Base-by-base conservation (phyloP, 768 basidiomycete genomes). In the Podaxis mareebaensis region DNA sequence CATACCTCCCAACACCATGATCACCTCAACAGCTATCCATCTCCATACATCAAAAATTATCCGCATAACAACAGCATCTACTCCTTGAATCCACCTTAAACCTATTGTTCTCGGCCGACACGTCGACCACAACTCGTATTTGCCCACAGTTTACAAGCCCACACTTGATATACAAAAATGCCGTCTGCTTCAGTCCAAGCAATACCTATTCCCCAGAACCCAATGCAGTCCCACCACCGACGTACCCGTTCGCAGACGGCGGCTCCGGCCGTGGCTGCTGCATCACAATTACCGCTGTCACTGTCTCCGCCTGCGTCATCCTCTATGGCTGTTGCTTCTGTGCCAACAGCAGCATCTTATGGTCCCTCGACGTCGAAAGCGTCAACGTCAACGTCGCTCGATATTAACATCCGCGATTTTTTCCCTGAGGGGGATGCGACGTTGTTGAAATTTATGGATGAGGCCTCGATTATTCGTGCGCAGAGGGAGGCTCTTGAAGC, bases 401-500 rank as follows among this genome's bases (percentile, higher is more conserved):
- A 44, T 22, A 22, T 64, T 61, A 65, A 61, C 52, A 61, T 71
- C 57, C 67, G 68, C 30, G 69, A 71, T 51, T 69, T 69, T 62
- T 64, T 69, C 28, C 58, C 63, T 3, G 72, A 73, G 58, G 68
- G 70, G 11, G 67, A 72, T 36, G 65, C 65, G 4, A 65, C 42
- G 24, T 30, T 68, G 20, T 65, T 60, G 38, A 66, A 69, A 53
- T 57, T 64, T 8, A 56, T 70, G 53, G 72, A 74, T 64, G 70
- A 72, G 61, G 69, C 61, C n/a, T 67, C 70, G 0, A 75, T 73
- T 60, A 64, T 76, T 42, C 55, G 68, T 7, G 73, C 73, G 0
- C 75, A 76, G 64, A 58, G 68, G 10, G 69, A 72, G 15, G 74
- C 74, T 30, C 67, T 75, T 26, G 69, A 72, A 61, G 72, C 69